Percentiles rank a stretch among this genome's conserved stretches.
Evolutionary conservation across 1,139 yeast genomes (phyloP).

Genomic region (Yueomyces sp.): DNA sequence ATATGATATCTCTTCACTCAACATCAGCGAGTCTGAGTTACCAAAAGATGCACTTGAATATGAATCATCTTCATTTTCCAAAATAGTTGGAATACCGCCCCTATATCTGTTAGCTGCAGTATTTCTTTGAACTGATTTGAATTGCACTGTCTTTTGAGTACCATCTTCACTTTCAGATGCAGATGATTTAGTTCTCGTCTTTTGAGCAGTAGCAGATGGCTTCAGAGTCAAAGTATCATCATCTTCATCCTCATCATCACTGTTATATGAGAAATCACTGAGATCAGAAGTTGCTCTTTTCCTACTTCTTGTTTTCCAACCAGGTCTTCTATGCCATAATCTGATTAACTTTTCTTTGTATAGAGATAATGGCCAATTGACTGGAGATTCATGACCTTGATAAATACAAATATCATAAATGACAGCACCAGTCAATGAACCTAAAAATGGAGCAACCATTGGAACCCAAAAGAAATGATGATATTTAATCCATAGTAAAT

Average conservation of each 20-base stretch:
- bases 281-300: conserved; percentile 16
- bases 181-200: conserved; percentile 7
- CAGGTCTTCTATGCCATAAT: conserved; percentile 21
- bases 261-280: conserved; percentile 19
- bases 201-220: conserved; percentile 6
- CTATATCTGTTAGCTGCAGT: conserved; percentile 8
- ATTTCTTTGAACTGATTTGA: conserved; percentile 15
- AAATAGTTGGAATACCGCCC: conserved; percentile 21
- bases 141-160: conserved; percentile 18
- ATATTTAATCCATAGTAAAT: conserved; percentile 27
- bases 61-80: conserved; percentile 17
- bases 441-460: conserved; percentile 33
- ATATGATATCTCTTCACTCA: neutral
- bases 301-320: conserved; percentile 17
- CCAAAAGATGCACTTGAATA: conserved; percentile 15
- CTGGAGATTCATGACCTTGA: conserved; percentile 37
- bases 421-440: conserved; percentile 32
- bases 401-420: conserved; percentile 35
- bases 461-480: conserved; percentile 41
- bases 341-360: conserved; percentile 15
- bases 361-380: conserved; percentile 28
- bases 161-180: conserved; percentile 6
- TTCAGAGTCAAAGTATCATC: conserved; percentile 1
- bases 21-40: conserved; percentile 8
- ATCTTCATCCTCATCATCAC: conserved; percentile 11